Base-by-base conservation (phyloP, 495 filamentous ascomycete species). In the Tuber umbilicatum region DNA sequence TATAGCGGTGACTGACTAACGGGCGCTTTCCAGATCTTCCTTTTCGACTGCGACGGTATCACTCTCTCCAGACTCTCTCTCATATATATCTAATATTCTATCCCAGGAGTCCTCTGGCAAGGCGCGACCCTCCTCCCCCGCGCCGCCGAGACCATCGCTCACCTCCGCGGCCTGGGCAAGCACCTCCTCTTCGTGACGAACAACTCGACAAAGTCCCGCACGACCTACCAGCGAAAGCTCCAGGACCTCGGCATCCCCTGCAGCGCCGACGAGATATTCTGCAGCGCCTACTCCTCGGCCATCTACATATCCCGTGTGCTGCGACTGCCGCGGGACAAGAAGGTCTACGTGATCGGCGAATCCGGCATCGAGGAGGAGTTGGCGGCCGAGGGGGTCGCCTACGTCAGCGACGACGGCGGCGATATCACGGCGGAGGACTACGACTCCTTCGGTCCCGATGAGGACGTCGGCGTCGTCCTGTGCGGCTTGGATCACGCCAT, bases 41-140 rank as follows among this genome's bases (percentile, higher is more conserved):
- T 99, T 12, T 93, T 99, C 79, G 95, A 99, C 82, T 99, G 95
- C 84, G 95, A 99, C 89, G 95, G 94, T 97, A 85, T 76, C 87
- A 85, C 19, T 69, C 55, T 2, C 47, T 23, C 47, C 40, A 31
- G 70, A 43, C 21, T 21, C 27, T 3, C 12, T 64, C 14, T 35
- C 55, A 64, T 3, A 64, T 17, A 2, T 17, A 35, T 14, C 27
- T 64, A 64, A 64, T 14, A 64, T 17, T 17, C 10, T n/a, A 10
- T 71, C 71, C 81, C 82, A 98, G 94, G 94, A 80, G 95, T 99
- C 19, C 85, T 99, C 74, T 99, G 95, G 95, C 96, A 93, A 41
- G 95, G 95, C 41, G 93, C 97, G 75, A 90, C 94, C 82, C 85
- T 93, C 19, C 97, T 97, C 79, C 90, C 91, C 21, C 91, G 91